Percentiles rank a stretch among this genome's conserved stretches.
These are phyloP conservation scores for Metschnikowia arizonensis DNA, from an alignment of 805 yeast genomes.

Conservation along the genomic window DNA sequence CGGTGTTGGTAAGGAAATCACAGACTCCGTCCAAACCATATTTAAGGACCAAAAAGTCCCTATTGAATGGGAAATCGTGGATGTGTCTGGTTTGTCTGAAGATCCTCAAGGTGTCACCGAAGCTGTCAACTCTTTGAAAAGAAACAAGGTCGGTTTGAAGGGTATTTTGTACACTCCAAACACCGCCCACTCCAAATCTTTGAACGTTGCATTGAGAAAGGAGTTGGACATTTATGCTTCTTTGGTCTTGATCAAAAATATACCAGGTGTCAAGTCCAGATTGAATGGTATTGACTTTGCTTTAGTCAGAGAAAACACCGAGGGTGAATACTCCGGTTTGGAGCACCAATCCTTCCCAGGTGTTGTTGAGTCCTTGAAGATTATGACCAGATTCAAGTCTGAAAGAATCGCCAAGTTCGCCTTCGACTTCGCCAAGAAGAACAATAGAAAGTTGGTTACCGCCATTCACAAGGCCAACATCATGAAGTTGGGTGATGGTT, in stretches of 20 bases:
- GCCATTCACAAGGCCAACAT: constrained; percentile 99
- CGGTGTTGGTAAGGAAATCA: constrained; percentile 95
- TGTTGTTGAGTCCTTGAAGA: constrained; percentile 94
- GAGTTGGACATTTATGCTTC: constrained; percentile 95
- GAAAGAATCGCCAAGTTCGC: constrained; percentile 98
- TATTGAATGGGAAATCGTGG: constrained; percentile 78
- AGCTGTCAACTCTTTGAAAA: constrained; percentile 86
- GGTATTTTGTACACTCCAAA: constrained; percentile 93
- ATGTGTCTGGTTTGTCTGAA: constrained; percentile 34
- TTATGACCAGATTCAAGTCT: constrained; percentile 89
- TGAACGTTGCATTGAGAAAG: constrained; percentile 95
- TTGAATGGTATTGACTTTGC: constrained; percentile 87
- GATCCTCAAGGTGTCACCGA: constrained; percentile 61
- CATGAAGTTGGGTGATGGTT: constrained; percentile 98
- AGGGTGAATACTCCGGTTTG: constrained; percentile 97
- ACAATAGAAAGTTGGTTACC: constrained; percentile 88
- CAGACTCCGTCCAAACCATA: constrained; percentile 87
- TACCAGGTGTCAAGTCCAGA: constrained; percentile 91
- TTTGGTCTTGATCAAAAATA: constrained; percentile 85
- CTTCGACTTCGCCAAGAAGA: constrained; percentile 88
- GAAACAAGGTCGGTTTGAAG: constrained; percentile 95
- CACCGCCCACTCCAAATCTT: constrained; percentile 70
- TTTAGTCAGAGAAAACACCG: constrained; percentile 96
- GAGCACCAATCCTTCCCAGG: constrained; percentile 98
- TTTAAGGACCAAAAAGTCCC: constrained; percentile 87